phyloP scores from a whole-genome alignment of 2,329 filamentous ascomycete genomes.

The Metarhizium anisopliae region DNA sequence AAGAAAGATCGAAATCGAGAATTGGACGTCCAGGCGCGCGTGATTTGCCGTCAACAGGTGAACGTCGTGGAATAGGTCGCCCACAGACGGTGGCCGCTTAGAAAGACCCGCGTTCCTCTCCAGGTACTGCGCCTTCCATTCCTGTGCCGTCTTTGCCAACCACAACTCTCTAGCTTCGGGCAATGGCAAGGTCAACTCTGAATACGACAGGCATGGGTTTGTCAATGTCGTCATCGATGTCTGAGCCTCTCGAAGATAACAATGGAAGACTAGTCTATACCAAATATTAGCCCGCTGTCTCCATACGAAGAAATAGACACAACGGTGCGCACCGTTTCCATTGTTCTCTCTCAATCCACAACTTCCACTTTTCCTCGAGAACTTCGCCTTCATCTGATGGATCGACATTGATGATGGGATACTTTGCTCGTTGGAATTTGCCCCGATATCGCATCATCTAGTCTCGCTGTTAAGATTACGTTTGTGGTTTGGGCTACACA shows the following conservation, averaged over 20 bases:
- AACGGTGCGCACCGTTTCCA: slow-evolving; percentile 45
- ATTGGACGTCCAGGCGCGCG: slow-evolving; percentile 44
- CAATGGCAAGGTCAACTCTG: slow-evolving; percentile 57
- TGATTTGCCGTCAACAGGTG: slow-evolving; percentile 40
- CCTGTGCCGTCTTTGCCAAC: slow-evolving; percentile 51
- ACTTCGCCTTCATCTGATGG: slow-evolving; percentile 44
- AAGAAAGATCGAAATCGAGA: slow-evolving; percentile 51
- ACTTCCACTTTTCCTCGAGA: slow-evolving; percentile 56
- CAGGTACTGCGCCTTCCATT: slow-evolving; percentile 57
- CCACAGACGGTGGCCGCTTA: slow-evolving; percentile 39
- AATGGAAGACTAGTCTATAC: slow-evolving; percentile 50
- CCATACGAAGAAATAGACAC: neutral
- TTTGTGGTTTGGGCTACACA: neutral
- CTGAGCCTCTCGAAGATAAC: slow-evolving; percentile 57
- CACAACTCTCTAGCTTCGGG: slow-evolving; percentile 55
- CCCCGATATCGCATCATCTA: slow-evolving; percentile 48
- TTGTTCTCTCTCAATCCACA: slow-evolving; percentile 56
- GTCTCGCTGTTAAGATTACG: slow-evolving; percentile 9
- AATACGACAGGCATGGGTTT: slow-evolving; percentile 58
- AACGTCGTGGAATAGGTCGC: slow-evolving; percentile 48
- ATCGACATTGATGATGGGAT: slow-evolving; percentile 40
- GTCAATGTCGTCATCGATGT: slow-evolving; percentile 58
- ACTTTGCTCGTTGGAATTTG: slow-evolving; percentile 48
- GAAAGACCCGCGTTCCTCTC: slow-evolving; percentile 26
- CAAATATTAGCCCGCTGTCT: neutral